Conservation (phyloP, 2,329 filamentous ascomycete genomes). For the Apiospora koreana region DNA sequence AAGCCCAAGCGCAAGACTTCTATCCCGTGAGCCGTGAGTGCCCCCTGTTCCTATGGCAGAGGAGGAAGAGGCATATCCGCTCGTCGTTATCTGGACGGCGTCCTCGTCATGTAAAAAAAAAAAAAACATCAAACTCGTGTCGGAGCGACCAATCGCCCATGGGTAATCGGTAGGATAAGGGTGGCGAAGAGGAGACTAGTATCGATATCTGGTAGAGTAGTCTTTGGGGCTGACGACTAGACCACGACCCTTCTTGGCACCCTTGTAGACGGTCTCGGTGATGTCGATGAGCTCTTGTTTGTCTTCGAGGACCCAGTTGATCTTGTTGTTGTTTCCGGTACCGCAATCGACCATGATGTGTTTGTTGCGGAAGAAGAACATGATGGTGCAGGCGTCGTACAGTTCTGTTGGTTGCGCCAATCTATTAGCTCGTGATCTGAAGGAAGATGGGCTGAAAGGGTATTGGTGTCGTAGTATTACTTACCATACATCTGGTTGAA, state of each 20-base stretch:
- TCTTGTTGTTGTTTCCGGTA: slow-evolving; percentile 98
- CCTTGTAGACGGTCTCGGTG: slow-evolving; percentile 94
- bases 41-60: neutral
- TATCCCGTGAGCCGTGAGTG: neutral
- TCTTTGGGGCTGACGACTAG: slow-evolving; percentile 95
- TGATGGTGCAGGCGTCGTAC: slow-evolving; percentile 90
- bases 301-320: slow-evolving; percentile 95
- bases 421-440: slow-evolving; percentile 12
- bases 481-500: slow-evolving; percentile 92
- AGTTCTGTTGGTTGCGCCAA: slow-evolving; percentile 43
- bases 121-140: neutral
- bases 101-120: neutral
- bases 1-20: neutral
- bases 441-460: slow-evolving; percentile 9
- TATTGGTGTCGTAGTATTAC: slow-evolving; percentile 32
- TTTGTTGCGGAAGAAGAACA: slow-evolving; percentile 98
- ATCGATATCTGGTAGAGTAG: slow-evolving; percentile 37
- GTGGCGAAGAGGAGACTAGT: slow-evolving; percentile 21
- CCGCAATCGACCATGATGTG: slow-evolving; percentile 99
- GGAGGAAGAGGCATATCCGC: neutral
- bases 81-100: neutral
- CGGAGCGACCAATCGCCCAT: neutral
- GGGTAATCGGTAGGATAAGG: neutral
- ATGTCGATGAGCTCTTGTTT: slow-evolving; percentile 99
- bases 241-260: slow-evolving; percentile 97